Base-by-base conservation (phyloP, 2,329 filamentous ascomycete species). In the Drechslerella dactyloides region DNA sequence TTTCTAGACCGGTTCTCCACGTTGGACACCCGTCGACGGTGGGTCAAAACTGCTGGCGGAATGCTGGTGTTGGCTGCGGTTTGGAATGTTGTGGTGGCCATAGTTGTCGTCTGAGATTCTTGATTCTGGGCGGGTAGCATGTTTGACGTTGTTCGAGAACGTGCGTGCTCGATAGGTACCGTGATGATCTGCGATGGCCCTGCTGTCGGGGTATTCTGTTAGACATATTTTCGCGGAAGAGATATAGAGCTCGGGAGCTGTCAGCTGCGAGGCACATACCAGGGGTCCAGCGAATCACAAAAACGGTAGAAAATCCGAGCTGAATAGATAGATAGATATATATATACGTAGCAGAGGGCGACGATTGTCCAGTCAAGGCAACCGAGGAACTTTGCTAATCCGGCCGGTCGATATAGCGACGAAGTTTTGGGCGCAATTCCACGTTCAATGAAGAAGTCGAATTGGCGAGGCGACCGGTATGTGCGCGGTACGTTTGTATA, bases 371-470 rank as follows among this genome's bases (percentile, higher is more conserved):
- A 70, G 54, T 64, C 10, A 70, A 70, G 66, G 66, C 59, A 60
- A 64, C 66, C 59, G 37, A 63, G 27, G 35, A 44, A 52, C 56
- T 68, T 48, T 55, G 50, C 21, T 13, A 60, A 44, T 48, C 44
- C 30, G 2, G 53, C 37, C 62, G 37, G 48, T 44, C 55, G 55
- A 44, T 15, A 40, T 27, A 52, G 23, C 21, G 27, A 50, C 59
- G 35, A 56, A 30, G n/a, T n/a, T 64, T 30, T 52, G 50, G n/a
- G 46, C 54, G 42, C 54, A 60, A 64, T 70, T 60, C 66, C 59
- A 70, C 66, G 59, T 70, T 70, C 66, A 70, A 60, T 60, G 37
- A 70, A 70, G 66, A 70, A 70, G 66, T 70, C 27, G 66, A 58
- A 48, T 30, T 24, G 51, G 19, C 46, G 37, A 15, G 11, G 13